These are phyloP conservation scores for Chlamydomonas schloesseri DNA, from an alignment of 139 green algal species.

Conservation along the genomic window DNA sequence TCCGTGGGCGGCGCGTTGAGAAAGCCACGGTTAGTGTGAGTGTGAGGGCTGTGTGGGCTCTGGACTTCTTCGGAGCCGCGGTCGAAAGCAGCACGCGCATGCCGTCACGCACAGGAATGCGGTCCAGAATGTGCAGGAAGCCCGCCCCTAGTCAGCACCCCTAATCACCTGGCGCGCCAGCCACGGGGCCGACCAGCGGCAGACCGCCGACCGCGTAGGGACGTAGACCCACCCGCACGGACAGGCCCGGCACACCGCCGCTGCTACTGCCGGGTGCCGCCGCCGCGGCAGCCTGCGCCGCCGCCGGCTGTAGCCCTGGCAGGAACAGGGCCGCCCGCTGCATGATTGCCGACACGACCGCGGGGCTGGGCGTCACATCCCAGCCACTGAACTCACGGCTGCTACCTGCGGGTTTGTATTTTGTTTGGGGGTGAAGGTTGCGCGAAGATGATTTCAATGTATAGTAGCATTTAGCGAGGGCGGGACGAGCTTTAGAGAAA, in stretches of 20 bases:
- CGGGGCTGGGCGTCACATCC: slow-evolving; percentile 18
- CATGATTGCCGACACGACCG: slow-evolving; percentile 75
- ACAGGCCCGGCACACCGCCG: slow-evolving; percentile 2
- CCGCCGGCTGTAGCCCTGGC: slow-evolving; percentile 50
- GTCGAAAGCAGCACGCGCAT: no score
- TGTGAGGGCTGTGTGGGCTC: no score
- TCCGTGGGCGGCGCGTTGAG: no score
- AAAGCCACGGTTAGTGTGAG: no score
- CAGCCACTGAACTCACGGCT: slow-evolving; percentile 75
- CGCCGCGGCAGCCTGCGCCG: neutral
- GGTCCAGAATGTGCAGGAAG: neutral
- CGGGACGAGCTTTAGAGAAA: no score
- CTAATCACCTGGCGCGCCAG: slow-evolving; percentile 44
- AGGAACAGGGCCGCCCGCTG: slow-evolving; percentile 68
- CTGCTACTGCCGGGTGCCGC: neutral
- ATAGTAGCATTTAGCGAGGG: no score
- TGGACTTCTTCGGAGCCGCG: no score
- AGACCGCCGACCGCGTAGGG: slow-evolving; percentile 67
- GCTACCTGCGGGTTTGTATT: no score
- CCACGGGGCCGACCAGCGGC: slow-evolving; percentile 72
- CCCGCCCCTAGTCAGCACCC: no score
- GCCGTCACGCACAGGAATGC: no score
- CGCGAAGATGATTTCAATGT: no score
- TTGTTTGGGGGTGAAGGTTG: neutral
- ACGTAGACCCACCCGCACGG: slow-evolving; percentile 67